Conservation (phyloP, 192 early-diverging fungal genomes). For the Podila clonocystis region DNA sequence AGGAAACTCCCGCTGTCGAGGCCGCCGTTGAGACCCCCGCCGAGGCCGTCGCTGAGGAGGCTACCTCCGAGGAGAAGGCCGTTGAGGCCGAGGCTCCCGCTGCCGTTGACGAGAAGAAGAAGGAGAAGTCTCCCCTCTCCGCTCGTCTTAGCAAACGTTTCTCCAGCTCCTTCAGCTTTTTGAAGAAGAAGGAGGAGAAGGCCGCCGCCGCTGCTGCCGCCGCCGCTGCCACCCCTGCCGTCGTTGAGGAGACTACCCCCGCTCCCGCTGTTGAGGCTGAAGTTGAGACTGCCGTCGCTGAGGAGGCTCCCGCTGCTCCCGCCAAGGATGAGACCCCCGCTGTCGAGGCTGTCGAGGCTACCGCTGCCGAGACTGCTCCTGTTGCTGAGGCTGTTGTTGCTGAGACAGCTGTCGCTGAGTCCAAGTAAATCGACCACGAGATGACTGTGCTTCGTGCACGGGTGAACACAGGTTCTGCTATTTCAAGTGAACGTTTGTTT, state of each 20-base stretch:
- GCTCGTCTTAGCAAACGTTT: too few species aligned
- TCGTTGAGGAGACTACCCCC: background rate
- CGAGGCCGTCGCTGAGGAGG: background rate
- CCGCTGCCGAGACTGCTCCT: constrained; percentile 9
- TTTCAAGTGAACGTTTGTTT: too few species aligned
- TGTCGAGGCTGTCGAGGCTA: background rate
- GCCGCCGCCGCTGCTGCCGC: background rate
- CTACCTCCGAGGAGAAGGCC: constrained; percentile 2
- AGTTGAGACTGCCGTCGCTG: constrained; percentile 2
- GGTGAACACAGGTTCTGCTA: background rate
- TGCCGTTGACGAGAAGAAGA: constrained; percentile 5
- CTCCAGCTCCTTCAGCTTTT: background rate
- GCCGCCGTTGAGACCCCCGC: constrained; percentile 4
- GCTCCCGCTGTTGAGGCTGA: background rate
- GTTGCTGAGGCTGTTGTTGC: constrained; percentile 26
- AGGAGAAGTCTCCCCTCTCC: too few species aligned
- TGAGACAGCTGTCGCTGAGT: constrained; percentile 18
- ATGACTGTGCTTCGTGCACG: background rate
- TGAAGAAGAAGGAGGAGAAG: background rate
- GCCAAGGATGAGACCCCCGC: constrained; percentile 9
- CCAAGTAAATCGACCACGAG: background rate
- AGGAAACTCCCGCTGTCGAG: background rate
- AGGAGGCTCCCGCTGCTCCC: constrained; percentile 4
- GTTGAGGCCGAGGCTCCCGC: background rate
- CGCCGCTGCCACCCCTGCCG: background rate